Percentiles rank a stretch among this genome's conserved stretches.
phyloP scores from a whole-genome alignment of 179 eudicot genomes.

The Kewa caespitosa region DNA sequence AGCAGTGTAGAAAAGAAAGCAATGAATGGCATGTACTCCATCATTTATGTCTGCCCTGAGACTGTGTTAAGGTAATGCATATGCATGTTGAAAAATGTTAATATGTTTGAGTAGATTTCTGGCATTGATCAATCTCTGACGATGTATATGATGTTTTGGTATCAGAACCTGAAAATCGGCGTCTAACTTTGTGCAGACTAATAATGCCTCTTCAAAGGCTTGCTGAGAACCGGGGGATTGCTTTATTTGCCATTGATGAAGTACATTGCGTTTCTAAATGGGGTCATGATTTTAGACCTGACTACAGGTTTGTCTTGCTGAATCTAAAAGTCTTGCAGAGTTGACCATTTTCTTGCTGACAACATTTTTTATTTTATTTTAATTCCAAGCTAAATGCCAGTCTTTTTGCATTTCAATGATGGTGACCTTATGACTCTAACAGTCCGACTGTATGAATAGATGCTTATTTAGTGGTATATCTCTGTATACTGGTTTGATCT shows the following conservation, averaged over 20 bases:
- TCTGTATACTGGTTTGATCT: no score
- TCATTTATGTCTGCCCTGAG: constrained; percentile 91
- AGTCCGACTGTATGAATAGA: no score
- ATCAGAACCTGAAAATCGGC: background rate
- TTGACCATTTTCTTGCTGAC: background rate
- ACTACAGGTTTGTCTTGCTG: constrained; percentile 58
- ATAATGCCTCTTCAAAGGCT: constrained; percentile 78
- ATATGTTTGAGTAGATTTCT: background rate
- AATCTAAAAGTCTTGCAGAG: background rate
- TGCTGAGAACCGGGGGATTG: constrained; percentile 78
- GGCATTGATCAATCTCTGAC: constrained; percentile 6
- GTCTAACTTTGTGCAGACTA: constrained; percentile 54
- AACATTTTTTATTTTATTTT: background rate
- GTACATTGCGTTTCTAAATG: constrained; percentile 95
- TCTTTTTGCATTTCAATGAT: no score
- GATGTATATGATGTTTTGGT: constrained; percentile 7
- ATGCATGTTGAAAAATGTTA: background rate
- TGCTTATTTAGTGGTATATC: no score
- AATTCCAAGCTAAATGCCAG: no score
- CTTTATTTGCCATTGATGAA: constrained; percentile 93
- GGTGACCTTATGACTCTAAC: no score
- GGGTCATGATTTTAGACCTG: constrained; percentile 99
- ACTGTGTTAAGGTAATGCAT: constrained; percentile 66
- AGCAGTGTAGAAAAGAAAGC: constrained; percentile 78
- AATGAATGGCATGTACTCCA: constrained; percentile 73